These are phyloP conservation scores for Erythrobasidium yunnanense DNA, from an alignment of 768 basidiomycete species.

Conservation along the genomic window DNA sequence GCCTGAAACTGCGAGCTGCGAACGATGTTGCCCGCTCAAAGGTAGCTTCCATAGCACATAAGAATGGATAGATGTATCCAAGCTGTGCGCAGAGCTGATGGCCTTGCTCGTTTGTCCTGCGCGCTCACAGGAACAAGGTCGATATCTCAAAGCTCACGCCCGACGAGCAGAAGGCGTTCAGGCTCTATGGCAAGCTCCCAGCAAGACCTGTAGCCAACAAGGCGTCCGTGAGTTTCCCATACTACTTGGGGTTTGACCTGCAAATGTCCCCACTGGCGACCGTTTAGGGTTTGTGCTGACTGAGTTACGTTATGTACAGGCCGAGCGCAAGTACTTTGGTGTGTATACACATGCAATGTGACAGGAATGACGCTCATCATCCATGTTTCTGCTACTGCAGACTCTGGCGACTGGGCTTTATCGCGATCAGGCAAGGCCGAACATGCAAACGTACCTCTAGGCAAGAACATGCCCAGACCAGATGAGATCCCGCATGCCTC, in stretches of 20 bases:
- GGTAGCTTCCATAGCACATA: neutral
- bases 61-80: neutral
- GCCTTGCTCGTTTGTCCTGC: no score
- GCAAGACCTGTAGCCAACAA: conserved; percentile 74
- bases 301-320: no score
- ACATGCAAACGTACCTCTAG: conserved; percentile 55
- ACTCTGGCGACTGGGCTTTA: conserved; percentile 89
- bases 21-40: conserved; percentile 4
- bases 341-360: no score
- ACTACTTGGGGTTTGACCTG: neutral
- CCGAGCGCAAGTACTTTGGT: conserved; percentile 99
- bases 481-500: conserved; percentile 45
- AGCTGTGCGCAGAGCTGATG: neutral
- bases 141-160: conserved; percentile 75
- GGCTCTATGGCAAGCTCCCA: conserved; percentile 85
- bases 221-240: conserved; percentile 62
- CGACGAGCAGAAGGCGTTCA: conserved; percentile 86
- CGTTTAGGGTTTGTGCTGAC: no score
- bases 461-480: conserved; percentile 95
- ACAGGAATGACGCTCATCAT: no score
- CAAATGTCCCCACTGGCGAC: no score
- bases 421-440: conserved; percentile 83
- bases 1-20: no score
- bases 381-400: conserved; percentile 1
- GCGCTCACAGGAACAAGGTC: conserved; percentile 60